Evolutionary conservation across 2,329 filamentous ascomycete genomes (phyloP), one percentile per base, ranked within the genome.

Genomic region (Colletotrichum australisinense): DNA sequence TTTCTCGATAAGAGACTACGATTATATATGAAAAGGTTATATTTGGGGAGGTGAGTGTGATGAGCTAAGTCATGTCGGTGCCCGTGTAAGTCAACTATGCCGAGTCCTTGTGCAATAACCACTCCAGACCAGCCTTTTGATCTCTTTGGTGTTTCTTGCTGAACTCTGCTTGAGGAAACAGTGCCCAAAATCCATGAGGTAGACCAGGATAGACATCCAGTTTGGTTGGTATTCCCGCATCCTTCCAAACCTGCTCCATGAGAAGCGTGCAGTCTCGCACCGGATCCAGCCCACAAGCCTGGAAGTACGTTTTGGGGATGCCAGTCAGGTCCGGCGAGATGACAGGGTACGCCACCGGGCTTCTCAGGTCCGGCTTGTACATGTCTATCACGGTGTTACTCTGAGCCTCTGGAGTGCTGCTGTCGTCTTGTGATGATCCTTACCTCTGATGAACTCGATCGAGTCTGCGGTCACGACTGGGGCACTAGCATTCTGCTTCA

Each of bases 291-390:
- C 80, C 80, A 35, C 77, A 81, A 7, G 75, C 75, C 55, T 81
- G 80, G 24, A 82, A 81, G 62, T 81, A 82, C 8, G 80, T 81
- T 73, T 76, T 81, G 12, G 79, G 80, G 16, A 81, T 73, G 2
- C 75, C 74, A 4, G 56, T 73, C 56, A 77, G 75, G 16, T 77
- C 74, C 5, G 75, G 71, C 4, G 76, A 76, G 16, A 68, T 62
- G n/a, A 80, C 56, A 1, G 80, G 79, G 14, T 76, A 78, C 14
- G 75, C 78, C 2, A 80, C 67, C 22, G 79, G 78, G 59, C 76
- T 79, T 12, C 28, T 75, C 9, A 67, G 67, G 19, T 78, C 77
- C 8, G 77, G 76, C 38, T 78, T 78, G 63, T 82, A 80, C 8
- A 75, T 75, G 22, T 75, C 78, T 81, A 32, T 14, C 6, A 55